Percentiles rank a stretch among this genome's conserved stretches.
These are phyloP conservation scores for Penicillium crystallinum DNA, from an alignment of 495 filamentous ascomycete genomes.

Conservation along the genomic window DNA sequence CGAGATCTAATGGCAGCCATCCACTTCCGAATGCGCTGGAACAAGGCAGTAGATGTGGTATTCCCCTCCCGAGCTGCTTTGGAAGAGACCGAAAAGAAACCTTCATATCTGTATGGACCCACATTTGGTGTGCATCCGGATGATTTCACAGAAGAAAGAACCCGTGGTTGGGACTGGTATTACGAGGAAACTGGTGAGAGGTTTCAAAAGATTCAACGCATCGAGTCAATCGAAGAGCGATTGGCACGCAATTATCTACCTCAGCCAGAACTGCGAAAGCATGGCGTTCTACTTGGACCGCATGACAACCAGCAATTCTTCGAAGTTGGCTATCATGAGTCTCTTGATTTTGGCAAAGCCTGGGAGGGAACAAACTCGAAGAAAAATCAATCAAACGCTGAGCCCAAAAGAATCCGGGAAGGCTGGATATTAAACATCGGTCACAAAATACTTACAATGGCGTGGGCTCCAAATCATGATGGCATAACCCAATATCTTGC, in stretches of 20 bases:
- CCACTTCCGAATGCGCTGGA: constrained; percentile 46
- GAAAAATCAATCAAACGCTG: constrained; percentile 1
- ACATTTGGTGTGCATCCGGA: constrained; percentile 36
- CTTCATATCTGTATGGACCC: constrained; percentile 40
- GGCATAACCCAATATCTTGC: constrained; percentile 52
- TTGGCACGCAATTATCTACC: constrained; percentile 39
- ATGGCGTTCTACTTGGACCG: constrained; percentile 51
- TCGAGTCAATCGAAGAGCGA: constrained; percentile 25
- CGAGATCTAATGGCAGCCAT: constrained; percentile 43
- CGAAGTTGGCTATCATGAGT: constrained; percentile 35
- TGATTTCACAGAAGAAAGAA: constrained; percentile 39
- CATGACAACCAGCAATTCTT: constrained; percentile 38
- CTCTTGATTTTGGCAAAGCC: constrained; percentile 38
- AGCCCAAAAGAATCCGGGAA: constrained; percentile 28
- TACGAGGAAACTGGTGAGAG: constrained; percentile 31
- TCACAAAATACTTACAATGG: constrained; percentile 43
- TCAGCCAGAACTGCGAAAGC: constrained; percentile 20
- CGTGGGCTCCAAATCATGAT: constrained; percentile 54
- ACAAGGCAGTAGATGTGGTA: constrained; percentile 38
- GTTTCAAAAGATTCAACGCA: constrained; percentile 37
- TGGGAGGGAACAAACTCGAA: constrained; percentile 30
- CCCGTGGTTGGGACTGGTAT: constrained; percentile 54
- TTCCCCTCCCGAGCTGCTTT: constrained; percentile 44
- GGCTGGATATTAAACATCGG: constrained; percentile 59
- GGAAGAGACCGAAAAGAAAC: constrained; percentile 13